Percentiles rank a stretch among this genome's conserved stretches.
phyloP scores from a whole-genome alignment of 2,329 filamentous ascomycete genomes.

The Blumeria hordei region DNA sequence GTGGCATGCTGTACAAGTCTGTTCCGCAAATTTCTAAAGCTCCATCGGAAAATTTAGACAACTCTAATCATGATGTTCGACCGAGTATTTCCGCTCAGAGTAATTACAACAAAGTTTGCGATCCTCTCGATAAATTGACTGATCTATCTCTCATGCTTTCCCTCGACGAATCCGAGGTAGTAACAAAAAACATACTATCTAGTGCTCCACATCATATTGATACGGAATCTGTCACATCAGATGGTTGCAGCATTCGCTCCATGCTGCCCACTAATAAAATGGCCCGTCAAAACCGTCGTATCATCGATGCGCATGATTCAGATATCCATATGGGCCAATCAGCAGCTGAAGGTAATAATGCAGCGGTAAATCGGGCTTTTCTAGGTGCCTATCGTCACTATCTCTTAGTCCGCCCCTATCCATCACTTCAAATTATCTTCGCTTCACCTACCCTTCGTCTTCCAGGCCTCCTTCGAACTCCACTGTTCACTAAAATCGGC shows the following conservation, averaged over 20 bases:
- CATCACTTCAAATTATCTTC: conserved; percentile 40
- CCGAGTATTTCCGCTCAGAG: not conserved
- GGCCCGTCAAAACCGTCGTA: not conserved
- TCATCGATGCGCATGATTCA: not conserved
- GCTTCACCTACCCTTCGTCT: conserved; percentile 41
- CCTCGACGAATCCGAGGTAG: conserved; percentile 35
- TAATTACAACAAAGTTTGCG: conserved; percentile 4
- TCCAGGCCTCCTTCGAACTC: conserved; percentile 37
- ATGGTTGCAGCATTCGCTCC: conserved; percentile 4
- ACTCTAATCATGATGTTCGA: too few species aligned
- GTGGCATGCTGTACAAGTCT: conserved; percentile 19
- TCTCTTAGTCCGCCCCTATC: conserved; percentile 37
- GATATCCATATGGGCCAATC: not conserved
- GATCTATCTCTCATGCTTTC: conserved; percentile 45
- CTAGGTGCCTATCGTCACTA: conserved; percentile 16
- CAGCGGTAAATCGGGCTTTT: not conserved
- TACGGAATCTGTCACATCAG: not conserved
- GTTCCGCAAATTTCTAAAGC: not conserved
- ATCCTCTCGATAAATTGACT: conserved; percentile 32
- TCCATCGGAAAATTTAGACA: not conserved
- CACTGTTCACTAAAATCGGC: conserved; percentile 26
- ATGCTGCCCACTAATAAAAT: conserved; percentile 2
- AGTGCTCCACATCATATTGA: not conserved
- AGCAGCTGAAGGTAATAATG: not conserved
- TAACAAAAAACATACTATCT: conserved; percentile 28